Percentiles rank a stretch among this genome's conserved stretches.
phyloP scores from a whole-genome alignment of 768 basidiomycete species.

The Chalciporus chontae region DNA sequence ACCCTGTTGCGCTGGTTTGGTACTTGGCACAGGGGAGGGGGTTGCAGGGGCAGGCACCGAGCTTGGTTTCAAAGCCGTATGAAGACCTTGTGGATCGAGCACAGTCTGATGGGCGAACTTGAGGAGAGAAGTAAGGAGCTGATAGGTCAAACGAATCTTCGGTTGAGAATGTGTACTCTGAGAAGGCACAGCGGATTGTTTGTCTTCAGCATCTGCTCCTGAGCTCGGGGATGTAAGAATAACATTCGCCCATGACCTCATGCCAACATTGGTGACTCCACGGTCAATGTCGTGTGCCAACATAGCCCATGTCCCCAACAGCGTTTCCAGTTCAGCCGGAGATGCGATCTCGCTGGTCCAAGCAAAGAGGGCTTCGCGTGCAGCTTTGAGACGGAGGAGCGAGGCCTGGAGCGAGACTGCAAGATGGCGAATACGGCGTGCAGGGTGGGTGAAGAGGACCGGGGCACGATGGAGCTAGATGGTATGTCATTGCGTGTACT shows the following conservation, averaged over 20 bases:
- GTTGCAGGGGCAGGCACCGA: conserved; percentile 34
- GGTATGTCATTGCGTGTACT: background rate
- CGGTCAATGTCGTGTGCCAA: conserved; percentile 71
- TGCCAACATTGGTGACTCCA: conserved; percentile 47
- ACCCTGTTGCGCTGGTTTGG: conserved; percentile 9
- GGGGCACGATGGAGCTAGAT: conserved; percentile 83
- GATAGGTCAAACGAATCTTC: conserved; percentile 31
- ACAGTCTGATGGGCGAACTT: conserved; percentile 52
- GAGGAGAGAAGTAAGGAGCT: conserved; percentile 37
- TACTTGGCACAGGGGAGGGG: background rate
- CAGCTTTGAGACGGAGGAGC: conserved; percentile 53
- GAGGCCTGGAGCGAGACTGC: conserved; percentile 60
- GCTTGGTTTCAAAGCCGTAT: conserved; percentile 60
- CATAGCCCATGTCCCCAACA: conserved; percentile 74
- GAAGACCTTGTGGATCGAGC: conserved; percentile 59
- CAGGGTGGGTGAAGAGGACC: conserved; percentile 73
- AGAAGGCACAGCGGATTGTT: background rate
- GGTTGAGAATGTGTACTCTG: background rate
- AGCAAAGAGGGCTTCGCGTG: conserved; percentile 47
- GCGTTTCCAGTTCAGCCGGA: conserved; percentile 47
- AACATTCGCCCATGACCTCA: conserved; percentile 51
- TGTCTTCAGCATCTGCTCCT: conserved; percentile 4
- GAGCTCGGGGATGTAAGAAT: conserved; percentile 12
- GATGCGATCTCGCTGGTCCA: conserved; percentile 49
- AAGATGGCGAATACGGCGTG: conserved; percentile 66